Evolutionary conservation across 2,329 filamentous ascomycete species (phyloP).

Genomic region (Fusarium sp.): DNA sequence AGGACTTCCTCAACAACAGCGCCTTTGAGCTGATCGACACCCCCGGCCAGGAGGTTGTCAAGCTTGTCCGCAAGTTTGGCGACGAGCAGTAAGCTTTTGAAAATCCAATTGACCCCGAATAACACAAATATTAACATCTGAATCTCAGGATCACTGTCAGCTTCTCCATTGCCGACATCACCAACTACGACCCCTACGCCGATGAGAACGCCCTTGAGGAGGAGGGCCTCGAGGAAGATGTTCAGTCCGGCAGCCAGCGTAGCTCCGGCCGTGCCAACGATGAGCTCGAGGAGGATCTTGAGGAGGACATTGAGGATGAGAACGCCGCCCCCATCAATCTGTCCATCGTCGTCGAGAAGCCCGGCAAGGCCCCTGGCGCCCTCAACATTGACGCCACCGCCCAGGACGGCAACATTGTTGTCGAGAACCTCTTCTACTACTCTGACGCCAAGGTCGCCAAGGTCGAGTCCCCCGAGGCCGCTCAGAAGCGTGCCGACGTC

Average conservation of each 20-base stretch:
- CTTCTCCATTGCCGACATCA: slow-evolving; percentile 62
- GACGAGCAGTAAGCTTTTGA: slow-evolving; percentile 82
- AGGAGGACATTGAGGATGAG: slow-evolving; percentile 69
- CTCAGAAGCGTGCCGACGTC: slow-evolving; percentile 81
- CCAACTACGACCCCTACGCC: slow-evolving; percentile 58
- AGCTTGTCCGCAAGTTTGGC: slow-evolving; percentile 85
- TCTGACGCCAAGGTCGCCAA: slow-evolving; percentile 83
- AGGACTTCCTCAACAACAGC: slow-evolving; percentile 90
- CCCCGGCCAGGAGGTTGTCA: slow-evolving; percentile 88
- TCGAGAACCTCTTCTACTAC: slow-evolving; percentile 94
- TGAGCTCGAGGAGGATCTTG: slow-evolving; percentile 51
- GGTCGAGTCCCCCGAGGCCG: slow-evolving; percentile 80
- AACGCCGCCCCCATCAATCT: slow-evolving; percentile 84
- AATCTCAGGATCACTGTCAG: slow-evolving; percentile 59
- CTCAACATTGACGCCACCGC: slow-evolving; percentile 89
- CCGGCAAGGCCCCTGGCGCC: slow-evolving; percentile 78
- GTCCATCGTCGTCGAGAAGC: slow-evolving; percentile 90
- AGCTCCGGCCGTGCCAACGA: slow-evolving; percentile 59
- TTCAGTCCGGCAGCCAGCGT: slow-evolving; percentile 66
- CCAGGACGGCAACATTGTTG: slow-evolving; percentile 87
- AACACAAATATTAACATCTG: slow-evolving; percentile 35
- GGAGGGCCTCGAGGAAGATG: slow-evolving; percentile 58
- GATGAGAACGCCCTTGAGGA: slow-evolving; percentile 59
- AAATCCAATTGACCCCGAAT: slow-evolving; percentile 7
- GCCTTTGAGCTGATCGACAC: slow-evolving; percentile 87